Conservation (phyloP, 2,329 filamentous ascomycete genomes). For the Colletotrichum sp. region DNA sequence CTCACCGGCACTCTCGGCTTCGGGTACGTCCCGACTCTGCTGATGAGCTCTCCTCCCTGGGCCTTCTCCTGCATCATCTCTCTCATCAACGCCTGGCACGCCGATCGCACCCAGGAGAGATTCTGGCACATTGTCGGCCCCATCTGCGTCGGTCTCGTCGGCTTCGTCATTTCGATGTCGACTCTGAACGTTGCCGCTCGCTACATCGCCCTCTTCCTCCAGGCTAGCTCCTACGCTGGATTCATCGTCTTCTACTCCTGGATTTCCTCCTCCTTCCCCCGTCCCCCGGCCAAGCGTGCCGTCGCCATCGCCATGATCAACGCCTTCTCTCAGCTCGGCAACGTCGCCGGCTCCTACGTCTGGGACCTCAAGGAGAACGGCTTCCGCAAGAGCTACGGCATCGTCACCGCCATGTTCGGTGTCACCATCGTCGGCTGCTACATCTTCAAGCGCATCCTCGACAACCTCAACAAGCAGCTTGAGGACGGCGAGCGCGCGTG, state of each 20-base stretch:
- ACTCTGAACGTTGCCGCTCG: constrained; percentile 60
- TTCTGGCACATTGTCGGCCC: constrained; percentile 64
- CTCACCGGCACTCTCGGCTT: constrained; percentile 59
- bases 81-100: constrained; percentile 58
- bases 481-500: constrained; percentile 44
- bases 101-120: constrained; percentile 59
- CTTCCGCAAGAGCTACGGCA: constrained; percentile 67
- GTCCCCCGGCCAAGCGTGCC: constrained; percentile 64
- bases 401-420: constrained; percentile 69
- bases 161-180: constrained; percentile 65
- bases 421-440: constrained; percentile 58
- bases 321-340: constrained; percentile 60
- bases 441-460: constrained; percentile 50
- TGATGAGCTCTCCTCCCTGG: constrained; percentile 64
- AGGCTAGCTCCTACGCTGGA: constrained; percentile 59
- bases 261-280: constrained; percentile 62
- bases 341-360: constrained; percentile 66
- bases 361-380: constrained; percentile 65
- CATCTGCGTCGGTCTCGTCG: constrained; percentile 55
- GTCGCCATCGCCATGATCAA: constrained; percentile 67
- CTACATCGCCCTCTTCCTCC: constrained; percentile 65
- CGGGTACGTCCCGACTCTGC: constrained; percentile 53
- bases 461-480: constrained; percentile 50
- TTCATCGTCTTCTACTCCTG: constrained; percentile 64
- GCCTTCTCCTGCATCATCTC: constrained; percentile 63